These are phyloP conservation scores for Pythium folliculosum DNA, from an alignment of 352 stramenopile genomes.

Conservation along the genomic window DNA sequence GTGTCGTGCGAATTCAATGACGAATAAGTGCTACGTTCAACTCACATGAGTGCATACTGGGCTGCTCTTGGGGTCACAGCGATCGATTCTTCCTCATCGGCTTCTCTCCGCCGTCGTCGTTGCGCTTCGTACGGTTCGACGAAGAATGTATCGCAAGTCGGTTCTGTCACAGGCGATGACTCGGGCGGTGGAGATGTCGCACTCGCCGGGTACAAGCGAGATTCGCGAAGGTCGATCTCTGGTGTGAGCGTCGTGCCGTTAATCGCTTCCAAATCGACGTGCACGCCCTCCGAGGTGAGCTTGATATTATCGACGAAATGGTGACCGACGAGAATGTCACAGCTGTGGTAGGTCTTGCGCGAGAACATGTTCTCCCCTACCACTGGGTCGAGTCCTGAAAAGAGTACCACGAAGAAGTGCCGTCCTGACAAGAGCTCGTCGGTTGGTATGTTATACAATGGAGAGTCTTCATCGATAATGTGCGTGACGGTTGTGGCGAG, in stretches of 20 bases:
- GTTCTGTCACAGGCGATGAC: neutral
- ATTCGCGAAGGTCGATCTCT: slow-evolving; percentile 34
- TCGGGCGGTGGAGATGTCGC: neutral
- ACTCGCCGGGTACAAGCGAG: slow-evolving; percentile 20
- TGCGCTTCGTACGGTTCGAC: neutral
- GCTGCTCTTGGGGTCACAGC: slow-evolving; percentile 5
- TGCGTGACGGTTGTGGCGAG: slow-evolving; percentile 55
- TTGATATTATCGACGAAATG: slow-evolving; percentile 70
- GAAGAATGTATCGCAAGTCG: neutral
- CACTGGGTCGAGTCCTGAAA: slow-evolving; percentile 52
- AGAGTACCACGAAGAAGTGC: slow-evolving; percentile 59
- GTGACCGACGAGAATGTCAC: slow-evolving; percentile 58
- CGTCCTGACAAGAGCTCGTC: slow-evolving; percentile 50
- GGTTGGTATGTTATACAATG: slow-evolving; percentile 43
- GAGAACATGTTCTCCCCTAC: slow-evolving; percentile 66
- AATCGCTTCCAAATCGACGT: slow-evolving; percentile 58
- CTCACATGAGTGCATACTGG: slow-evolving; percentile 22
- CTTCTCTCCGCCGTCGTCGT: neutral
- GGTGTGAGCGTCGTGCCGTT: slow-evolving; percentile 47
- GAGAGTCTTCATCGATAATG: slow-evolving; percentile 58
- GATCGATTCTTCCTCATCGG: slow-evolving; percentile 6
- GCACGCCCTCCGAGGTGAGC: slow-evolving; percentile 46
- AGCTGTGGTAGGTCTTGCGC: slow-evolving; percentile 60
- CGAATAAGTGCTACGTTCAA: neutral
- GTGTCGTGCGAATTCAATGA: neutral